Base-by-base conservation (phyloP, 495 filamentous ascomycete species). In the Tetracladium setigerum region DNA sequence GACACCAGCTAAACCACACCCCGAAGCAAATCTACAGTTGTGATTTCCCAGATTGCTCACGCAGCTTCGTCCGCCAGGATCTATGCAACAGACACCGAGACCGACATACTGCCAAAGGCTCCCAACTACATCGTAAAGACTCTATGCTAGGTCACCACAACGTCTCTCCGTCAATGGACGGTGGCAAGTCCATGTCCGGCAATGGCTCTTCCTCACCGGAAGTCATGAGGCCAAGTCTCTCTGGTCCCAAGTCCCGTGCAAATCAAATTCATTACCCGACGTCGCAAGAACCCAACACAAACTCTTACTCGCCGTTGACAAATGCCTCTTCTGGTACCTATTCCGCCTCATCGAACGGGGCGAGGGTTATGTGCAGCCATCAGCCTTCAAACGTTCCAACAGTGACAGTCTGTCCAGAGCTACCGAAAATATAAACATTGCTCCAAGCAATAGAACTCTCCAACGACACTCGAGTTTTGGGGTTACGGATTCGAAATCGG, bases 1-100 rank as follows among this genome's bases (percentile, higher is more conserved):
- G 92, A 17, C 92, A 98, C 66, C 91, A 96, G 67, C 66, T 98
- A 56, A 98, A 98, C 58, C 92, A 92, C 83, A 83, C 73, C 73
- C 90, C 91, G 7, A 97, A 98, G 66, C 86, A 94, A 59, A 95
- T 97, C 30, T 98, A 94, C 62, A 81, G 78, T 62, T 98, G 92
- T 72, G 87, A 95, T 62, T 95, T 89, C 58, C 89, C 87, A 30
- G 88, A 89, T 53, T 98, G 92, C 63, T 76, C 82, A 48, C 85
- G 91, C 37, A 82, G 82, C 43, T 98, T 98, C 67, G 92, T 97
- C 49, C 80, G 92, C 56, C 89, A 95, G 55, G 92, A 98, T 60
- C 76, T 98, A 39, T 95, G 94, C 57, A 80, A 89, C 53, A 82
- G 92, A 19, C 92, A 98, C 71, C 83, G 86, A 60, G 92, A 96